Base-by-base conservation (phyloP, 176 grass and related monocot genomes). In the Bonia amplexicaulis region DNA sequence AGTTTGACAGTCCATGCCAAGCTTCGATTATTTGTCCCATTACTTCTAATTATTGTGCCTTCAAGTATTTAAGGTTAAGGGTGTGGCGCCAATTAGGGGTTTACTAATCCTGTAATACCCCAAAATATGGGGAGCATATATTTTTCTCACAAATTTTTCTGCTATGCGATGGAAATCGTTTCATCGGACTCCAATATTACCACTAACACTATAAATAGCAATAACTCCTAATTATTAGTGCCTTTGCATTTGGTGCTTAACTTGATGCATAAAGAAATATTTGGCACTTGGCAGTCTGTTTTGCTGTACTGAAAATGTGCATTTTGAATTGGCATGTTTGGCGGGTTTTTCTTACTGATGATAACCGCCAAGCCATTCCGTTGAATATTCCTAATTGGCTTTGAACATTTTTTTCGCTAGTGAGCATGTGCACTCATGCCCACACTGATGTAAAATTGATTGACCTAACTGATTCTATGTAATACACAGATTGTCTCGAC, bases 401-500 rank as follows among this genome's bases (percentile, higher is more conserved):
- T 74, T 74, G 13, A 85, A 12, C 63, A 11, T 52, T 42, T 74
- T 62, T 9, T 13, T 66, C 49, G 19, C 17, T 20, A 59, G 12
- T 29, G 55, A 78, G 1, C 5, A 7, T 58, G 33, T 26, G 25
- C 1, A 12, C 20, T 9, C 6, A 5, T 66, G 60, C 61, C 5
- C 5, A 10, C 17, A n/a, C 20, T 51, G 17, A 23, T 9, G n/a
- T 20, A 54, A 17, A 40, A 31, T 25, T 40, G 29, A 25, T 74
- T 80, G 59, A 74, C 29, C 27, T 82, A 40, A 91, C 46, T 55
- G 29, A 61, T 26, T 3, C 0, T 3, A 73, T 40, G 9, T 33
- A 35, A 66, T 76, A 39, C 25, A 8, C 85, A 99, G 97, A 94
- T 99, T 85, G 88, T 99, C 49, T 99, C 97, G 0, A 99, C 93